Conservation (phyloP, 345 rosid genomes). For the Corchorus olitorius region DNA sequence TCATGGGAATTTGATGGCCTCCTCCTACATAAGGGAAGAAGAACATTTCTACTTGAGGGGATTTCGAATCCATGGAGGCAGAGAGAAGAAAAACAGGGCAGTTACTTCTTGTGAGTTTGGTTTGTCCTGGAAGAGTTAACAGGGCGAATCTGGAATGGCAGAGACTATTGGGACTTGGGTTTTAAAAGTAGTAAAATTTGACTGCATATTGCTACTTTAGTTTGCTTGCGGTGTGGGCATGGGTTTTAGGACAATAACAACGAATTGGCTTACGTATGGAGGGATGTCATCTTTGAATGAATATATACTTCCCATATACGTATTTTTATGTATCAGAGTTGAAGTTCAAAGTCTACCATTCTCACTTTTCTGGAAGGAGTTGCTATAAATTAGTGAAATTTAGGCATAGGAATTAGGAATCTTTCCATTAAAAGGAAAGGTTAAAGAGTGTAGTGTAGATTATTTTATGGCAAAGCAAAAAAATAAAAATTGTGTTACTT, state of each 20-base stretch:
- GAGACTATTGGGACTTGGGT: not conserved
- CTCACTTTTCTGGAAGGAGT: not conserved
- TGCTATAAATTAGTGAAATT: not conserved
- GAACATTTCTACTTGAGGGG: slow-evolving; percentile 21
- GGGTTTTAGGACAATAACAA: not conserved
- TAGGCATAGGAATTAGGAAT: no score
- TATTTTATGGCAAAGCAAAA: no score
- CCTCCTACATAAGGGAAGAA: slow-evolving; percentile 33
- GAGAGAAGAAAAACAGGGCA: not conserved
- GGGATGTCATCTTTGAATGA: slow-evolving; percentile 1
- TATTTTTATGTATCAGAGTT: not conserved
- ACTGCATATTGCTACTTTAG: not conserved
- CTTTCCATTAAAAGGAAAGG: no score
- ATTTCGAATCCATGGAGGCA: slow-evolving; percentile 6
- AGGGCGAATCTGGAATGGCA: not conserved
- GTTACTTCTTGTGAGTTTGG: not conserved
- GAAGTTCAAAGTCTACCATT: not conserved
- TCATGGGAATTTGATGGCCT: slow-evolving; percentile 32
- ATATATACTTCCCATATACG: no score
- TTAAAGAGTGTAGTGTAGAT: no score
- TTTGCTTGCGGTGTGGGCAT: not conserved
- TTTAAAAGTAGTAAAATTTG: not conserved
- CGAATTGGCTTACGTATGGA: slow-evolving; percentile 7
- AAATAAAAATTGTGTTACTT: no score
- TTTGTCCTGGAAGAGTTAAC: not conserved